Conservation (phyloP, 2,329 filamentous ascomycete genomes). For the Apiospora rasikravindrae region DNA sequence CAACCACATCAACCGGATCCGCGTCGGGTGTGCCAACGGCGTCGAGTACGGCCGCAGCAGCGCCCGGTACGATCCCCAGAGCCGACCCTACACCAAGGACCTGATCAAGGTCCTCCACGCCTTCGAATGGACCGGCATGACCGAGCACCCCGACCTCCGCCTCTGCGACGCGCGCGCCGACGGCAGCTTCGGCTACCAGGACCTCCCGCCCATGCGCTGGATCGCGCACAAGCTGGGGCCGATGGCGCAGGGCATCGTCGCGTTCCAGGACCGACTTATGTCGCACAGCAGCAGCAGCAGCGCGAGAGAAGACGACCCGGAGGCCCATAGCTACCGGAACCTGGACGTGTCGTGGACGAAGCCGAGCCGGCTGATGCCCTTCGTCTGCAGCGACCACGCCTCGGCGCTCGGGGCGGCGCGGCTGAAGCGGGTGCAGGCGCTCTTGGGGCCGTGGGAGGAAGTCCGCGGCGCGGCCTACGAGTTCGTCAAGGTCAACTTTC, state of each 20-base stretch:
- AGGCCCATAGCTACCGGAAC: background rate
- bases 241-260: background rate
- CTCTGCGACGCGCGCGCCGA: background rate
- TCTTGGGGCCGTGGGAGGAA: background rate
- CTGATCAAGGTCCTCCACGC: background rate
- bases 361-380: background rate
- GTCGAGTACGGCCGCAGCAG: background rate
- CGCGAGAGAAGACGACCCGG: too few species aligned
- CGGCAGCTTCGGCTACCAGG: background rate
- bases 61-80: background rate
- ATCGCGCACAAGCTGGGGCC: background rate
- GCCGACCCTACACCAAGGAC: background rate
- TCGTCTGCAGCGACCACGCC: background rate
- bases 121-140: background rate
- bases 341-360: background rate
- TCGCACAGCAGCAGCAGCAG: too few species aligned
- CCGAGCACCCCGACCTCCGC: background rate
- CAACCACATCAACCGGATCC: background rate
- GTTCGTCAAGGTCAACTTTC: background rate
- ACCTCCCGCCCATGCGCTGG: background rate
- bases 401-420: too few species aligned
- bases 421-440: background rate
- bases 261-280: background rate
- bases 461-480: background rate
- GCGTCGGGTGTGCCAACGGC: background rate